Conservation (phyloP, 306 rosid species). For the Casuarina equisetifolia region DNA sequence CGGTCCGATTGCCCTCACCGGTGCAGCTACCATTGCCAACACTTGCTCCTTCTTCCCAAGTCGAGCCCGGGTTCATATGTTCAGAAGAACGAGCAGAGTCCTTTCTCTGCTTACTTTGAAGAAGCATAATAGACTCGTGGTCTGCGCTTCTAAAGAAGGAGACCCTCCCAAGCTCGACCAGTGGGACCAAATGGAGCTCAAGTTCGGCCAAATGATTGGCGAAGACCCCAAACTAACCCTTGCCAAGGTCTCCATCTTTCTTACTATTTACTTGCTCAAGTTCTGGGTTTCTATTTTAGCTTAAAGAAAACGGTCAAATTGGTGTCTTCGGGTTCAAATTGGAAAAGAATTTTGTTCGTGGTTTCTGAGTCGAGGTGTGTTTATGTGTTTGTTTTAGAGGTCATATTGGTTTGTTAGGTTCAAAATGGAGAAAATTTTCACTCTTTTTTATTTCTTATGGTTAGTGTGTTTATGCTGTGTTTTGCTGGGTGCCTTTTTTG, state of each 20-base stretch:
- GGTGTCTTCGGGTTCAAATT: too few relatives aligned
- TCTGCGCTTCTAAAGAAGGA: conserved; percentile 56
- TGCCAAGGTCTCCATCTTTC: conserved; percentile 62
- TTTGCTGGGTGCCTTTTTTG: too few relatives aligned
- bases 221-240: conserved; percentile 94
- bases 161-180: conserved; percentile 53
- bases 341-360: too few relatives aligned
- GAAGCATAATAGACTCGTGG: conserved; percentile 31
- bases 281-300: too few relatives aligned
- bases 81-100: conserved; percentile 24
- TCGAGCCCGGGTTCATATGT: conserved; percentile 6
- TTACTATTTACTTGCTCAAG: neutral
- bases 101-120: conserved; percentile 34
- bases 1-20: conserved; percentile 47
- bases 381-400: too few relatives aligned
- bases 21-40: conserved; percentile 9
- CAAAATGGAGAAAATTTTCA: too few relatives aligned
- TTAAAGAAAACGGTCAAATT: too few relatives aligned
- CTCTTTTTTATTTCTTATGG: too few relatives aligned
- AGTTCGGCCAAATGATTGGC: conserved; percentile 85
- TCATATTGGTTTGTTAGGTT: too few relatives aligned
- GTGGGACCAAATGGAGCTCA: conserved; percentile 82
- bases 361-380: too few relatives aligned
- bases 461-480: too few relatives aligned
- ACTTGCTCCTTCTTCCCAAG: conserved; percentile 35